Conservation (phyloP, 73 alveolate species). For the Paramecium biaurelia region DNA sequence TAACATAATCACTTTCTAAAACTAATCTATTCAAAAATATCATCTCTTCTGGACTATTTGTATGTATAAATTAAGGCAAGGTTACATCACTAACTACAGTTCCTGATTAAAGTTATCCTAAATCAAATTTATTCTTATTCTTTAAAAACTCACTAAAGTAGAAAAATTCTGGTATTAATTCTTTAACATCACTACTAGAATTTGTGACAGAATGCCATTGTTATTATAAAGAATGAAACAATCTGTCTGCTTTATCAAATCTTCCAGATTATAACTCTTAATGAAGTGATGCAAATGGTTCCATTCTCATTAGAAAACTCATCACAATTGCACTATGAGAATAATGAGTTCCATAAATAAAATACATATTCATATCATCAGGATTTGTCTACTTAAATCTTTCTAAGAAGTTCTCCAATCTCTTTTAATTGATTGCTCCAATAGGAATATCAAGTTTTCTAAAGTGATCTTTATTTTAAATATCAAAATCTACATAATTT, state of each 20-base stretch:
- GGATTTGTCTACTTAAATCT: conserved; percentile 56
- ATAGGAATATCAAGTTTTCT: conserved; percentile 84
- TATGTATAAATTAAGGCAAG: conserved; percentile 74
- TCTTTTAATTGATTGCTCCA: conserved; percentile 77
- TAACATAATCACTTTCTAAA: conserved; percentile 77
- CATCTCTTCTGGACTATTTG: conserved; percentile 76
- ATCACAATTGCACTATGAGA: conserved; percentile 77
- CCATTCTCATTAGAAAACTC: conserved; percentile 83
- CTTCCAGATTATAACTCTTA: conserved; percentile 77
- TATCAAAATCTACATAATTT: conserved; percentile 64
- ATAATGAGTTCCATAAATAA: conserved; percentile 92
- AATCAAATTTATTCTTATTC: conserved; percentile 74
- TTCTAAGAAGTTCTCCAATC: conserved; percentile 48
- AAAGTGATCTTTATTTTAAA: conserved; percentile 68
- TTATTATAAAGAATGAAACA: conserved; percentile 74
- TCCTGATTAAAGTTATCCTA: conserved; percentile 72
- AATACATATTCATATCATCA: conserved; percentile 52
- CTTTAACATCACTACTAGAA: conserved; percentile 89
- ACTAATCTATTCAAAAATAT: conserved; percentile 71
- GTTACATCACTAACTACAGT: conserved; percentile 76
- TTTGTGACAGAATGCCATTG: conserved; percentile 74
- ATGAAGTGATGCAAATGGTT: conserved; percentile 84
- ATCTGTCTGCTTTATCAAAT: conserved; percentile 88
- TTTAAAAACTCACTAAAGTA: conserved; percentile 79
- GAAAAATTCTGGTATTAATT: conserved; percentile 95